A percentile compares a stretch with the other conserved stretches of the same genome.
These are phyloP conservation scores for Amanita pallidorosea DNA, from an alignment of 768 basidiomycete genomes.

Conservation along the genomic window DNA sequence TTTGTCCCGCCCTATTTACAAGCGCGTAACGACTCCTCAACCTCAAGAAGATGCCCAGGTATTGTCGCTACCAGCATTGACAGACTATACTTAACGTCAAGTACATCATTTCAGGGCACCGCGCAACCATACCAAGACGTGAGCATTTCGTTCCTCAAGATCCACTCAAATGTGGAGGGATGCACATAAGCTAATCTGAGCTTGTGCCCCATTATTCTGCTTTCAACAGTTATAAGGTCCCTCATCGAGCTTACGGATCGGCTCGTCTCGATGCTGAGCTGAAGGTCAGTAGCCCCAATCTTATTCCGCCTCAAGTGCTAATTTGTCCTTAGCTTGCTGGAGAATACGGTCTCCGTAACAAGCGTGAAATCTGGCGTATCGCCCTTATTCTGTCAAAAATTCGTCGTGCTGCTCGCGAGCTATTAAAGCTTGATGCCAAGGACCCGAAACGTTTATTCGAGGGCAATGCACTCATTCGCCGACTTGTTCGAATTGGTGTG, in stretches of 20 bases:
- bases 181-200: conserved; percentile 48
- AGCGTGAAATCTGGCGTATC: conserved; percentile 99
- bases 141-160: conserved; percentile 53
- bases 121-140: conserved; percentile 92
- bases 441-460: conserved; percentile 99
- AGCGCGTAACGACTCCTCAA: conserved; percentile 12
- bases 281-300: conserved; percentile 51
- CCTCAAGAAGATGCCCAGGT: conserved; percentile 82
- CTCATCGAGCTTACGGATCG: conserved; percentile 92
- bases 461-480: conserved; percentile 90
- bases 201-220: conserved; percentile 49
- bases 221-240: conserved; percentile 89
- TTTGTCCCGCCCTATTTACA: conserved; percentile 23
- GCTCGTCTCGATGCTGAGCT: conserved; percentile 99
- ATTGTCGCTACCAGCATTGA: conserved; percentile 15
- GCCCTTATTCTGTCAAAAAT: conserved; percentile 98
- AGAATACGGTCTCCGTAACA: conserved; percentile 99
- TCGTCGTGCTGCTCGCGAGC: conserved; percentile 99
- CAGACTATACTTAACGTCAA: conserved; percentile 18
- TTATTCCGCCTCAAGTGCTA: not conserved
- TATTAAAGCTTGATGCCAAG: conserved; percentile 99
- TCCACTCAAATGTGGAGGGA: conserved; percentile 58
- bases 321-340: conserved; percentile 71
- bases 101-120: conserved; percentile 52
- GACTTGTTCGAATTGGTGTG: conserved; percentile 99